Evolutionary conservation across 352 stramenopile genomes (phyloP).

Genomic region (Peronosclerospora sorghi): DNA sequence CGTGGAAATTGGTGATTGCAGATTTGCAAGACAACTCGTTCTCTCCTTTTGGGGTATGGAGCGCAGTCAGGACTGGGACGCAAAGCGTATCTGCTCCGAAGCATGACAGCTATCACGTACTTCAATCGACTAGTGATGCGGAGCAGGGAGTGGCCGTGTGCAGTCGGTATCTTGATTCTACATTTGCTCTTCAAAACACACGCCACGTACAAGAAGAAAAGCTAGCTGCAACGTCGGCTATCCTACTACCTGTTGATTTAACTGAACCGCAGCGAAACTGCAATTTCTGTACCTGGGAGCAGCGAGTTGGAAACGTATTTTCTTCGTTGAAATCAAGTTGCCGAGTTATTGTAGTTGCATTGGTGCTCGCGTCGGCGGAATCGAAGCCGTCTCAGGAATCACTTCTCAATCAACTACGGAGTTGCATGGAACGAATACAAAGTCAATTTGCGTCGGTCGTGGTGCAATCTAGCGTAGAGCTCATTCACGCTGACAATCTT

Average conservation of each 20-base stretch:
- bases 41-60: conserved; percentile 67
- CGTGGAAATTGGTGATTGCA: conserved; percentile 69
- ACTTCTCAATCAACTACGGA: conserved; percentile 16
- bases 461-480: conserved; percentile 16
- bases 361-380: conserved; percentile 32
- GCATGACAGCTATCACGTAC: conserved; percentile 18
- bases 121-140: conserved; percentile 7
- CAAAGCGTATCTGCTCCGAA: conserved; percentile 17
- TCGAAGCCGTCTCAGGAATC: conserved; percentile 10
- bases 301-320: conserved; percentile 27
- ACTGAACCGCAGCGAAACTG: conserved; percentile 21
- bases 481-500: conserved; percentile 11
- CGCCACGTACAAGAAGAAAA: conserved; percentile 16
- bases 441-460: conserved; percentile 10
- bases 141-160: conserved; percentile 30
- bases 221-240: conserved; percentile 33
- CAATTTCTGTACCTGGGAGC: conserved; percentile 30
- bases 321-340: conserved; percentile 18
- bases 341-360: conserved; percentile 24
- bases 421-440: conserved; percentile 21
- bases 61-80: conserved; percentile 42
- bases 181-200: conserved; percentile 13
- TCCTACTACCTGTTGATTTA: conserved; percentile 51
- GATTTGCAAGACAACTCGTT: conserved; percentile 43
- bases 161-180: conserved; percentile 47